Percentiles rank a stretch among this genome's conserved stretches.
phyloP scores from a whole-genome alignment of 192 early-diverging fungal species.

The Diversispora eburnea region DNA sequence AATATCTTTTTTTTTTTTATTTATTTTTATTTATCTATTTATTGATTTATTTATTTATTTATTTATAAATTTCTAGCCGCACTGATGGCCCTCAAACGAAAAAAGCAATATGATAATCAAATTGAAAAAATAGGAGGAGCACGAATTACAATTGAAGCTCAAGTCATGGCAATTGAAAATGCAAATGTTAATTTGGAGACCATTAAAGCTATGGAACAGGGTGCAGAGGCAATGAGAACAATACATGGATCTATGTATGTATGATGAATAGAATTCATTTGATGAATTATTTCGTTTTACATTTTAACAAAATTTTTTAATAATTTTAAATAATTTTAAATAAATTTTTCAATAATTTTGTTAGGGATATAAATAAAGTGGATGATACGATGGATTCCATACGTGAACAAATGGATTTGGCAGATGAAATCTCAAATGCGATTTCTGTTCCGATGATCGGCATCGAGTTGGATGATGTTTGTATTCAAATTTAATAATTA shows the following conservation, averaged over 20 bases:
- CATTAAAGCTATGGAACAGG: slow-evolving; percentile 91
- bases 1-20: not conserved
- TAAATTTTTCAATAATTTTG: not conserved
- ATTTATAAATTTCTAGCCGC: slow-evolving; percentile 54
- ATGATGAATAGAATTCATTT: not conserved
- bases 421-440: slow-evolving; percentile 91
- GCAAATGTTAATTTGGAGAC: slow-evolving; percentile 95
- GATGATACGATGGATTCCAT: slow-evolving; percentile 96
- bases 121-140: slow-evolving; percentile 86
- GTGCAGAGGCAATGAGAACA: slow-evolving; percentile 87
- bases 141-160: slow-evolving; percentile 88
- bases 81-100: slow-evolving; percentile 92
- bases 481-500: not conserved
- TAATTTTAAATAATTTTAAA: not conserved
- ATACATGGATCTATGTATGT: slow-evolving; percentile 86
- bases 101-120: slow-evolving; percentile 79
- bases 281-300: too few relatives aligned
- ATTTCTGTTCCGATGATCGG: slow-evolving; percentile 91
- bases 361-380: slow-evolving; percentile 88
- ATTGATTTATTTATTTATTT: not conserved
- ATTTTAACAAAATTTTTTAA: too few relatives aligned
- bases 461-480: slow-evolving; percentile 82
- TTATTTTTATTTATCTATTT: not conserved
- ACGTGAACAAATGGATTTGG: slow-evolving; percentile 94
- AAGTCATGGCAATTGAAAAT: slow-evolving; percentile 93